These are phyloP conservation scores for Fusarium dimerum DNA, from an alignment of 2,329 filamentous ascomycete species.

Conservation along the genomic window DNA sequence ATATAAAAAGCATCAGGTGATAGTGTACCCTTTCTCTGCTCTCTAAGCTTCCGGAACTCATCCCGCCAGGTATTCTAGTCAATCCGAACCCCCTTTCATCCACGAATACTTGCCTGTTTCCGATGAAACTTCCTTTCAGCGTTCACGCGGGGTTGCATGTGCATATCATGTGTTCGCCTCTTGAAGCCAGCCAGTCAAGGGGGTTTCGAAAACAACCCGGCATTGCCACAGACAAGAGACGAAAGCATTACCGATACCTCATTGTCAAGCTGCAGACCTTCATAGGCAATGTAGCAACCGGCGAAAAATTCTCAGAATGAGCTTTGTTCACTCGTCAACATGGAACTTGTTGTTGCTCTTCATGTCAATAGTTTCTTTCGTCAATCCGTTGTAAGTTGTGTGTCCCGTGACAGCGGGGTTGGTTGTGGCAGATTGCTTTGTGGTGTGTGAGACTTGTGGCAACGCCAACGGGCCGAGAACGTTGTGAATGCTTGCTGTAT, in stretches of 20 bases:
- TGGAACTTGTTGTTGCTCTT: constrained; percentile 1
- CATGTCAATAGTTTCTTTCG: background rate
- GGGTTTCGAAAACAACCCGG: constrained; percentile 15
- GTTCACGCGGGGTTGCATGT: constrained; percentile 7
- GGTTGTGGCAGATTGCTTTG: background rate
- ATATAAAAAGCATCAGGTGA: too few relatives aligned
- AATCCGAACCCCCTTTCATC: too few relatives aligned
- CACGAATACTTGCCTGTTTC: background rate
- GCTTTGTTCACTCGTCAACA: constrained; percentile 2
- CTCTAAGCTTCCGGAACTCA: too few relatives aligned
- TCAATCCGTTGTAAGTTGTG: background rate
- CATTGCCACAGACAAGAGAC: constrained; percentile 12
- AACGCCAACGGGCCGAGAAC: constrained; percentile 9
- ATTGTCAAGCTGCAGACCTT: constrained; percentile 11
- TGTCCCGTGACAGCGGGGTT: background rate
- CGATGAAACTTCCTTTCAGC: constrained; percentile 1
- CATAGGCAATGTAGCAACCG: background rate
- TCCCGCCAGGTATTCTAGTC: too few relatives aligned
- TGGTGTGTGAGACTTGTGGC: constrained; percentile 2
- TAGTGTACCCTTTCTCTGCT: too few relatives aligned
- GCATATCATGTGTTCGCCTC: constrained; percentile 1
- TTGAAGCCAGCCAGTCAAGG: constrained; percentile 8
- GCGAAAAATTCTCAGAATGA: background rate
- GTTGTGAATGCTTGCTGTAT: too few relatives aligned
- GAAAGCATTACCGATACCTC: constrained; percentile 2